A percentile compares a stretch with the other conserved stretches of the same genome.
phyloP scores from a whole-genome alignment of 495 filamentous ascomycete species.

The Xylaria curta region DNA sequence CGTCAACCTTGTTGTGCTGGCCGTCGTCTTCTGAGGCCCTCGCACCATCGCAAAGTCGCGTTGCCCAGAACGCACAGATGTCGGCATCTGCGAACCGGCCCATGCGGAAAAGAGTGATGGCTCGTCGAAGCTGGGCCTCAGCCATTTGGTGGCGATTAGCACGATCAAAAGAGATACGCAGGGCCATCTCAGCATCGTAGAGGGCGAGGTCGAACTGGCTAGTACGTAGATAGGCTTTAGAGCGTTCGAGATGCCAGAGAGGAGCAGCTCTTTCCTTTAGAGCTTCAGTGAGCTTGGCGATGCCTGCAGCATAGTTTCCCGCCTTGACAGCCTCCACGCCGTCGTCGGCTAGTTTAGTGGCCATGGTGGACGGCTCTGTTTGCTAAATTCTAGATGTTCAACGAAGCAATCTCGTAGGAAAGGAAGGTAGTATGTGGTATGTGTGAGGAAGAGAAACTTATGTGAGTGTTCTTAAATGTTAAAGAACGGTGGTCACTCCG shows the following conservation, averaged over 20 bases:
- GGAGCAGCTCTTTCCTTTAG: constrained; percentile 72
- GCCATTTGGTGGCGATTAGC: constrained; percentile 81
- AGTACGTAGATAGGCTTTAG: constrained; percentile 77
- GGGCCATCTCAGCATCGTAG: constrained; percentile 79
- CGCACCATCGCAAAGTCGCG: constrained; percentile 58
- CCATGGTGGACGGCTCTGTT: constrained; percentile 17
- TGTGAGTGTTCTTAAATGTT: neutral
- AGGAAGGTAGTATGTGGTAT: neutral
- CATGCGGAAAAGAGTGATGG: constrained; percentile 72
- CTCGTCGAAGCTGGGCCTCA: constrained; percentile 80
- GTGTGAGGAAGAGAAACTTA: neutral
- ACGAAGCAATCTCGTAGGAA: neutral
- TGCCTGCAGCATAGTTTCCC: constrained; percentile 69
- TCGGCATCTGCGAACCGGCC: constrained; percentile 77
- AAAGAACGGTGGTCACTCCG: neutral
- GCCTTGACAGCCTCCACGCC: constrained; percentile 65
- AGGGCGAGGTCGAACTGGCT: constrained; percentile 64
- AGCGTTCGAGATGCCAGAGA: constrained; percentile 85
- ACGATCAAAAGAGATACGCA: constrained; percentile 71
- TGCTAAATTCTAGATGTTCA: neutral
- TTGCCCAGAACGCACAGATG: constrained; percentile 72
- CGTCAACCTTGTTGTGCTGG: constrained; percentile 47
- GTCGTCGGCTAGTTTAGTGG: constrained; percentile 38
- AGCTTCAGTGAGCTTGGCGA: constrained; percentile 78
- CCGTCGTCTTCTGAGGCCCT: constrained; percentile 49